Percentiles rank a stretch among this genome's conserved stretches.
Evolutionary conservation across 768 basidiomycete species (phyloP).

Genomic region (Wakefieldia striispora): DNA sequence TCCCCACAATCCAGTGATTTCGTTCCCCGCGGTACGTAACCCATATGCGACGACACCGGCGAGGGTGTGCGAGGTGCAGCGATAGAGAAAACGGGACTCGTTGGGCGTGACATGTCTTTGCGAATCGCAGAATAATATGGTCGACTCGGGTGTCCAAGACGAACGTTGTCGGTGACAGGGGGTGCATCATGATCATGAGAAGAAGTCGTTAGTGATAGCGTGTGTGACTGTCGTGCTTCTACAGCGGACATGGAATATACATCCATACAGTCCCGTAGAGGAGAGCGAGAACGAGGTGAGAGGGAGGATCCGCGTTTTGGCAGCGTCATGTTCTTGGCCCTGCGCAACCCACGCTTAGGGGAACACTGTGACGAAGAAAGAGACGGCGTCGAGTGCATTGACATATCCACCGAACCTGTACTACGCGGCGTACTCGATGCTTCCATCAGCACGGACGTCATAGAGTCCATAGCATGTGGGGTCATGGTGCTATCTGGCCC

Average conservation of each 20-base stretch:
- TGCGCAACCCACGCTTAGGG: conserved; percentile 37
- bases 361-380: conserved; percentile 25
- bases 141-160: conserved; percentile 50
- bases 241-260: conserved; percentile 11
- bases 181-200: conserved; percentile 22
- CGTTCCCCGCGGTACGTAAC: conserved; percentile 29
- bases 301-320: conserved; percentile 28
- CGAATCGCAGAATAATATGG: conserved; percentile 59
- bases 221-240: conserved; percentile 21
- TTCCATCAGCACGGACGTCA: conserved; percentile 22
- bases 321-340: conserved; percentile 37
- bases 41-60: conserved; percentile 22
- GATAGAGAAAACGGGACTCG: conserved; percentile 31
- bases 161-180: conserved; percentile 24
- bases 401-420: conserved; percentile 17
- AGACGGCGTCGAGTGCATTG: conserved; percentile 21
- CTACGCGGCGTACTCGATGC: conserved; percentile 20
- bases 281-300: conserved; percentile 21
- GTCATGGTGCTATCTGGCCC: conserved; percentile 2
- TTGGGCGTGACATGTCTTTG: conserved; percentile 43
- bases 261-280: conserved; percentile 23
- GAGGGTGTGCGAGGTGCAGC: conserved; percentile 26
- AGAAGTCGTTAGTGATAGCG: conserved; percentile 20
- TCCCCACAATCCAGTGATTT: conserved; percentile 32
- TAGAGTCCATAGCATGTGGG: conserved; percentile 16